Evolutionary conservation across 768 basidiomycete genomes (phyloP), one percentile per base, ranked within the genome.

Genomic region (Dictyophora rubrovolvata): DNA sequence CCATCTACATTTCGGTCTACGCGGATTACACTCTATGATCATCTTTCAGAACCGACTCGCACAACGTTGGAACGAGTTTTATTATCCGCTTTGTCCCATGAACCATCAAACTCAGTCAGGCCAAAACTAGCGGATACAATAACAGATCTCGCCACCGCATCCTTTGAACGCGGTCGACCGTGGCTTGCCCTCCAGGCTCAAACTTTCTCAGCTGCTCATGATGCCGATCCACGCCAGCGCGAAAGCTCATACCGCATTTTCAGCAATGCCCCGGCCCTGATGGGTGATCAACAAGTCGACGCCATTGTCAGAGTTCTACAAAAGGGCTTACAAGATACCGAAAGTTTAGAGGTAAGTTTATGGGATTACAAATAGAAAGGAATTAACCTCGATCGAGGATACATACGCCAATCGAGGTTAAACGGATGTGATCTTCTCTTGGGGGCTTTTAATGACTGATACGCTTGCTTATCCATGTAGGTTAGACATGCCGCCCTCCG

Each of bases 121-220:
- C 77, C 80, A 17, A 88, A 87, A 69, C 75, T 81, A 2, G 85
- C 86, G 14, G 88, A 91, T 65, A 86, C 88, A 1, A 77, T 86
- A 21, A 83, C 81, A 60, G 89, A 91, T 64, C 72, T 91, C 28
- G 85, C 89, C 6, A 85, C 85, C 57, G 81, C 86, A 60, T 80
- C 81, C 11, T 88, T 91, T 85, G 67, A 70, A 16, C 78, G 87
- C 1, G 89, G 89, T 0, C 71, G 87, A 9, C 88, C 87, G 1
- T 92, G 89, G 89, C 87, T 89, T 66, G 85, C 84, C 1, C 73
- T 91, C 1, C 89, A 90, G 66, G 80, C 79, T 0, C 85, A 85
- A 56, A 76, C 78, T 0, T 90, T 90, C 65, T 75, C 71, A 63
- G 35, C 56, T 49, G 60, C 65, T 20, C 50, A 54, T 20, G 56